phyloP scores from a whole-genome alignment of 768 basidiomycete species.

The Leccinum variicolor region DNA sequence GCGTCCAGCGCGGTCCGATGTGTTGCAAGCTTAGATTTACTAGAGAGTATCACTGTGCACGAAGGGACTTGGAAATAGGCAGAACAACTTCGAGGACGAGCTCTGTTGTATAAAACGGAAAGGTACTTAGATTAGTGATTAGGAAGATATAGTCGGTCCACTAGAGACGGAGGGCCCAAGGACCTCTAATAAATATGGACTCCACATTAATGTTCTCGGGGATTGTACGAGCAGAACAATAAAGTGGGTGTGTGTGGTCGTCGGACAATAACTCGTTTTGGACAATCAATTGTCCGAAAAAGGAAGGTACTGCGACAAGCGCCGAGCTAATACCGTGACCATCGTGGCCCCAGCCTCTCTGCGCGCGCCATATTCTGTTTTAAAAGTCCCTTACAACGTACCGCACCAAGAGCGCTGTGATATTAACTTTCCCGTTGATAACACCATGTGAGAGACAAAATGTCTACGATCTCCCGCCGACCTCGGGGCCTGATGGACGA shows the following conservation, averaged over 20 bases:
- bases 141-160: slow-evolving; percentile 12
- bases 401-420: background rate
- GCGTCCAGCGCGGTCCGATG: slow-evolving; percentile 8
- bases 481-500: background rate
- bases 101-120: background rate
- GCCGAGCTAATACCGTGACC: background rate
- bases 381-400: background rate
- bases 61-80: background rate
- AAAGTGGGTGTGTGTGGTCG: background rate
- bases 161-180: slow-evolving; percentile 17
- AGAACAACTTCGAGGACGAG: background rate
- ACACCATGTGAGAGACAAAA: background rate
- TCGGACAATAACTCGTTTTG: slow-evolving; percentile 12
- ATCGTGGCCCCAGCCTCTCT: too few relatives aligned
- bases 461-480: too few relatives aligned
- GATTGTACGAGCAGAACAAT: slow-evolving; percentile 19
- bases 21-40: slow-evolving; percentile 11
- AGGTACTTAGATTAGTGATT: slow-evolving; percentile 8
- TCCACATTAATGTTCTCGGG: slow-evolving; percentile 2
- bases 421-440: background rate
- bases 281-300: slow-evolving; percentile 23
- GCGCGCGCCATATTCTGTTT: background rate
- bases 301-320: slow-evolving; percentile 12
- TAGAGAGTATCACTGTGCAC: slow-evolving; percentile 5
- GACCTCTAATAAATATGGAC: slow-evolving; percentile 12